Evolutionary conservation across 352 stramenopile genomes (phyloP), one percentile per base, ranked within the genome.

Genomic region (Phytophthora gonapodyides): DNA sequence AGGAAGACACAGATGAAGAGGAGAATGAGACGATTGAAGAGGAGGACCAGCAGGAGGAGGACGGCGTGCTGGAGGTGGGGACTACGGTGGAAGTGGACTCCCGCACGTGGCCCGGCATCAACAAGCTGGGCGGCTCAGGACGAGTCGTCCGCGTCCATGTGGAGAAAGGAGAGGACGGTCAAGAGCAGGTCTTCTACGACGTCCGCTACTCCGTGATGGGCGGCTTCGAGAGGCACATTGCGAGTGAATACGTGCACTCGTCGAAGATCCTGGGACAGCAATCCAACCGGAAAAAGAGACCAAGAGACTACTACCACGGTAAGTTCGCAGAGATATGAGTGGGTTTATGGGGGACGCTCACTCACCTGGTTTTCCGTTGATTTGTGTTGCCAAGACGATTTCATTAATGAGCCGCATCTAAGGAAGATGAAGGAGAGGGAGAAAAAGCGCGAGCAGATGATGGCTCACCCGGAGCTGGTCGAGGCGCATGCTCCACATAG

Each of bases 31-130:
- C 33, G 13, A n/a, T 19, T 44, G 31, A 64, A 1, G 31, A 60
- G 10, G 7, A 17, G 31, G 5, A 53, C 46, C 5, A 57, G 12
- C 1, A 30, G 36, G 24, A 46, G 11, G 27, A 47, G 21, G 55
- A 64, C 35, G 43, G 17, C 19, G 41, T 69, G 17, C 59, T 88
- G 15, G 50, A 76, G 11, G 69, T 80, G 7, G 78, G 82, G 10
- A 75, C 71, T 16, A 16, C 85, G 1, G 76, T 91, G 31, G 68
- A 86, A 30, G 83, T 92, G 44, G 78, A 88, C 9, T 75, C 79
- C 41, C 82, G 87, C 0, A 96, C 87, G 24, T 94, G 87, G 87
- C 87, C 87, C 5, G 85, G 87, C 0, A 96, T 96, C 57, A 96
- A 96, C 57, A 96, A 96, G 47, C 76, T 73, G 12, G 87, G 87